These are phyloP conservation scores for Saturnispora gosingensis DNA, from an alignment of 805 yeast genomes.

Conservation along the genomic window DNA sequence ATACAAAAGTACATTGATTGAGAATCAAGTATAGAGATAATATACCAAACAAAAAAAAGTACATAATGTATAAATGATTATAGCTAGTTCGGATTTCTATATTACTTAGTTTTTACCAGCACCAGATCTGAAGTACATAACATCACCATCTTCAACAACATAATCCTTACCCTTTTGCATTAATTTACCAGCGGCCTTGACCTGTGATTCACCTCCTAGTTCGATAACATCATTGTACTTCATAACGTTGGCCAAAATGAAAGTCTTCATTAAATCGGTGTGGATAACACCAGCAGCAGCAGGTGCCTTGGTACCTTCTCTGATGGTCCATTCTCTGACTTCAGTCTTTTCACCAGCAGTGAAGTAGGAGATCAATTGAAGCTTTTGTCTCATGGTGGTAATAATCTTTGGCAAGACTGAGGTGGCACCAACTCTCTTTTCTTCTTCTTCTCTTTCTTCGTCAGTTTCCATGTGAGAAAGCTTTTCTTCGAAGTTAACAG, in stretches of 20 bases:
- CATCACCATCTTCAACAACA: conserved; percentile 76
- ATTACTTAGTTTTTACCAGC: conserved; percentile 42
- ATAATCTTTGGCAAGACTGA: conserved; percentile 60
- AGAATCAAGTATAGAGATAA: not conserved
- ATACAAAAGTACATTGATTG: not conserved
- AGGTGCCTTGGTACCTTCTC: conserved; percentile 69
- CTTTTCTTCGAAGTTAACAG: conserved; percentile 87
- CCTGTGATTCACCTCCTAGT: conserved; percentile 40
- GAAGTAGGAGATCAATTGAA: conserved; percentile 71
- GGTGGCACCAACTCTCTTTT: conserved; percentile 28
- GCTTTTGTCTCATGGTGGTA: conserved; percentile 51
- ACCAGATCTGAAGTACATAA: conserved; percentile 62
- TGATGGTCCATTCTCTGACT: conserved; percentile 83
- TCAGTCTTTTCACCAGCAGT: conserved; percentile 76
- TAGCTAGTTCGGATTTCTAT: not conserved
- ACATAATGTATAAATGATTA: not conserved
- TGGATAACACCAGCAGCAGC: conserved; percentile 90
- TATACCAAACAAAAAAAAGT: not conserved
- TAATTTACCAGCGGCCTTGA: conserved; percentile 51
- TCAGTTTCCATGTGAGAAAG: conserved; percentile 81
- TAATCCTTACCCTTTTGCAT: conserved; percentile 69
- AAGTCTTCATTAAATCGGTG: conserved; percentile 73
- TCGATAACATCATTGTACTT: conserved; percentile 53
- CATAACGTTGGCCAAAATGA: conserved; percentile 67
- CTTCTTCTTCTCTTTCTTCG: conserved; percentile 28